These are phyloP conservation scores for Fusarium sp. DNA, from an alignment of 2,329 filamentous ascomycete genomes.

Conservation along the genomic window DNA sequence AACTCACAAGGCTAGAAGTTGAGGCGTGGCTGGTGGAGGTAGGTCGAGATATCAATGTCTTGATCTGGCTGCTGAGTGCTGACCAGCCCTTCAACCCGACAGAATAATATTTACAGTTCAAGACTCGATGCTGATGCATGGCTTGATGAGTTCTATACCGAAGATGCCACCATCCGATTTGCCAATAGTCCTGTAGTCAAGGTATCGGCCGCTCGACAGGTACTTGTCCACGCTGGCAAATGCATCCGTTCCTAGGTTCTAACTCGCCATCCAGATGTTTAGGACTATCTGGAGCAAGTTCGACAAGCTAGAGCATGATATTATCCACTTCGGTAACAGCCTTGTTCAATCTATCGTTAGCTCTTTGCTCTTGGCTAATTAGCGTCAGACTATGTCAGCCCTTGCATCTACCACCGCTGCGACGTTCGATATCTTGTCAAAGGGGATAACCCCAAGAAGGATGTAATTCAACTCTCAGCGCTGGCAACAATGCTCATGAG, in stretches of 20 bases:
- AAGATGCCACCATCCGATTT: background rate
- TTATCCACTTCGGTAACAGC: slow-evolving; percentile 1
- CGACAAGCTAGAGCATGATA: slow-evolving; percentile 7
- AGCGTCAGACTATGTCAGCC: background rate
- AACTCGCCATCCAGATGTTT: background rate
- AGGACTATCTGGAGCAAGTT: slow-evolving; percentile 6
- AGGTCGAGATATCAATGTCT: background rate
- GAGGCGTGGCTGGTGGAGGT: slow-evolving; percentile 3
- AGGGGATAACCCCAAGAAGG: slow-evolving; percentile 5
- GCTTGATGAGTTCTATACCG: slow-evolving; percentile 7
- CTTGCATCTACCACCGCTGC: slow-evolving; percentile 13
- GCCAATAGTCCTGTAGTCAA: background rate
- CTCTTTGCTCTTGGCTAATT: background rate
- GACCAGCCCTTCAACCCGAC: background rate
- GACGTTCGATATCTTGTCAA: slow-evolving; percentile 9
- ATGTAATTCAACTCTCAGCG: slow-evolving; percentile 1
- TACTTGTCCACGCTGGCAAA: background rate
- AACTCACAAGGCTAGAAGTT: background rate
- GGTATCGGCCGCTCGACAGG: background rate
- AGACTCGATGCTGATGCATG: slow-evolving; percentile 7
- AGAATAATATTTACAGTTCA: slow-evolving; percentile 8
- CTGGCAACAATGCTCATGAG: slow-evolving; percentile 1
- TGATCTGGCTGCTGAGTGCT: background rate
- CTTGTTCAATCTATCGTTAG: too few species aligned
- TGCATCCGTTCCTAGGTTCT: background rate